These are phyloP conservation scores for Boechera divaricarpa DNA, from an alignment of 345 rosid genomes.

Conservation along the genomic window DNA sequence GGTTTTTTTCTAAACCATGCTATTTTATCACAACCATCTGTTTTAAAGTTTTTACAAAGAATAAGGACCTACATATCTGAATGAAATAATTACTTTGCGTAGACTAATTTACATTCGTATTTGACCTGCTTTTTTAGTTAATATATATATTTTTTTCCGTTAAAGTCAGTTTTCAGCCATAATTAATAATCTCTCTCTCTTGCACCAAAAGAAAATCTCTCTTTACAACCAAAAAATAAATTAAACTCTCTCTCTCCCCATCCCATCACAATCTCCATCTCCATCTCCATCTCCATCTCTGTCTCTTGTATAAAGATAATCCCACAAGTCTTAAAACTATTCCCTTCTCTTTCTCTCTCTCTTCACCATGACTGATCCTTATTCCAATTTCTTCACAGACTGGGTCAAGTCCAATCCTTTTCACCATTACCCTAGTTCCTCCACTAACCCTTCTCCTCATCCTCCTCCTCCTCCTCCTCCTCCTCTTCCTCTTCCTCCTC, in stretches of 20 bases:
- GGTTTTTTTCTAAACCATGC: not conserved
- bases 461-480: slow-evolving; percentile 25
- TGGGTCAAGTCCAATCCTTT: slow-evolving; percentile 61
- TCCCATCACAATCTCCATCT: slow-evolving; percentile 50
- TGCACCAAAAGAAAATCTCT: slow-evolving; percentile 3
- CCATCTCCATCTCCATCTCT: slow-evolving; percentile 56
- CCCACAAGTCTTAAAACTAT: slow-evolving; percentile 51
- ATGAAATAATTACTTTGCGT: slow-evolving; percentile 42
- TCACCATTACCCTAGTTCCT: slow-evolving; percentile 54
- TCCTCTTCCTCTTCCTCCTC: slow-evolving; percentile 18
- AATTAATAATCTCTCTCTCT: slow-evolving; percentile 20
- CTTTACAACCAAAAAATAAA: not conserved
- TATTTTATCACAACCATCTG: not conserved
- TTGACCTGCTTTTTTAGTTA: slow-evolving; percentile 40
- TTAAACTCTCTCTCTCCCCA: slow-evolving; percentile 37
- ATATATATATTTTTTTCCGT: not conserved
- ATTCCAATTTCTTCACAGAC: slow-evolving; percentile 67
- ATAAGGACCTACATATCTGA: slow-evolving; percentile 43
- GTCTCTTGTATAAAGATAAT: slow-evolving; percentile 61
- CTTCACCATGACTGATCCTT: slow-evolving; percentile 84
- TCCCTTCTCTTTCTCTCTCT: slow-evolving; percentile 39
- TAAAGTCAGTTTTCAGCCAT: slow-evolving; percentile 33
- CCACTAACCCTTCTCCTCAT: slow-evolving; percentile 43
- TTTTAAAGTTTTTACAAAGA: slow-evolving; percentile 15
- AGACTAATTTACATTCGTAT: slow-evolving; percentile 41